Percentiles rank a stretch among this genome's conserved stretches.
These are phyloP conservation scores for Ceratocystis variospora DNA, from an alignment of 2,329 filamentous ascomycete species.

Conservation along the genomic window DNA sequence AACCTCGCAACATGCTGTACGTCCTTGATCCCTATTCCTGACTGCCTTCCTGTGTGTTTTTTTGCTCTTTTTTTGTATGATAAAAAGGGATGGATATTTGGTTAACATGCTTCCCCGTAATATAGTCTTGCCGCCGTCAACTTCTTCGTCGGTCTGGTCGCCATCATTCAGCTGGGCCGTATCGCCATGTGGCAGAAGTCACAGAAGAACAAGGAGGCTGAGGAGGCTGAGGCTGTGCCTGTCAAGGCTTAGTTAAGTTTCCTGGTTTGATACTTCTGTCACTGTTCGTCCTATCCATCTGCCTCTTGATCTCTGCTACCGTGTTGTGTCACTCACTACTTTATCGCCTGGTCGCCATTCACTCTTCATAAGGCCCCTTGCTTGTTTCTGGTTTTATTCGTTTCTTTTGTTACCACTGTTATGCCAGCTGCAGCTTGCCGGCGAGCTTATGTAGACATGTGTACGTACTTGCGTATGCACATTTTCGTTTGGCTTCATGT, in stretches of 20 bases:
- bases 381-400: background rate
- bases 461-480: too few relatives aligned
- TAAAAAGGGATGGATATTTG: too few relatives aligned
- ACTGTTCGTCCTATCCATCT: background rate
- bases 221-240: conserved; percentile 16
- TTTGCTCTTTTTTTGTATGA: too few relatives aligned
- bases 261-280: background rate
- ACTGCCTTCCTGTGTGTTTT: background rate
- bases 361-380: too few relatives aligned
- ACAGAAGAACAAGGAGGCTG: conserved; percentile 29
- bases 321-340: too few relatives aligned
- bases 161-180: conserved; percentile 65
- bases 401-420: background rate
- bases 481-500: too few relatives aligned
- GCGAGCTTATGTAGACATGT: too few relatives aligned
- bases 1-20: conserved; percentile 78
- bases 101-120: conserved; percentile 6
- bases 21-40: conserved; percentile 25
- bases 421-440: too few relatives aligned
- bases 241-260: conserved; percentile 22
- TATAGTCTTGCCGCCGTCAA: conserved; percentile 79
- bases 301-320: background rate
- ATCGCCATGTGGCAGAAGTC: conserved; percentile 54
- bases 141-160: conserved; percentile 90
- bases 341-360: too few relatives aligned